Percentiles rank a stretch among this genome's conserved stretches.
phyloP scores from a whole-genome alignment of 305 asterid species.

The Solanum hybrid region DNA sequence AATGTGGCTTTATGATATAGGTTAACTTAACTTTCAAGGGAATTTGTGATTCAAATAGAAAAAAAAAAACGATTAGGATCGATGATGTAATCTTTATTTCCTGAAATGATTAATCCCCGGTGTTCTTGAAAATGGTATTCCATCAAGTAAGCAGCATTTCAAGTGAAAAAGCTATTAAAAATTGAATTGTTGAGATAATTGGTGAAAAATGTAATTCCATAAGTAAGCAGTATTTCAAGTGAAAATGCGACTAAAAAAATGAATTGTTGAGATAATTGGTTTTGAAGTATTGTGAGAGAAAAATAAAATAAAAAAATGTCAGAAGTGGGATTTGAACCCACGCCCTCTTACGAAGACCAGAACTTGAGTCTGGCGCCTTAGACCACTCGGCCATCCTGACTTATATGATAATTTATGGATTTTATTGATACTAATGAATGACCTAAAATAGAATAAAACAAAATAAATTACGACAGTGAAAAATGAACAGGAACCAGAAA shows the following conservation, averaged over 20 bases:
- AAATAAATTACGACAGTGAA: not conserved
- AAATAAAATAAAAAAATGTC: not conserved
- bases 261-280: not conserved
- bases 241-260: too few species aligned
- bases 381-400: conserved; percentile 48
- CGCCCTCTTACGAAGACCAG: conserved; percentile 36
- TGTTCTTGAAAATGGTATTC: not conserved
- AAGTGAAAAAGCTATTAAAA: too few species aligned
- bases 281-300: not conserved
- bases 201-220: not conserved
- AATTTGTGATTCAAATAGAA: not conserved
- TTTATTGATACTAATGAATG: too few species aligned
- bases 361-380: conserved; percentile 39
- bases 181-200: too few species aligned
- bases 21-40: not conserved
- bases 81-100: not conserved
- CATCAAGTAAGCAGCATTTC: too few species aligned
- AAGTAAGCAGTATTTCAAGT: not conserved
- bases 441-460: not conserved
- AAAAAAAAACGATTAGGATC: not conserved
- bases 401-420: not conserved
- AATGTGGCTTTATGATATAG: not conserved
- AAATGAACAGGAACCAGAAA: not conserved
- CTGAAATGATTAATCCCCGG: not conserved
- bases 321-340: conserved; percentile 21